Conservation (phyloP, 2,329 filamentous ascomycete species). For the Endoconidiophora laricicola region DNA sequence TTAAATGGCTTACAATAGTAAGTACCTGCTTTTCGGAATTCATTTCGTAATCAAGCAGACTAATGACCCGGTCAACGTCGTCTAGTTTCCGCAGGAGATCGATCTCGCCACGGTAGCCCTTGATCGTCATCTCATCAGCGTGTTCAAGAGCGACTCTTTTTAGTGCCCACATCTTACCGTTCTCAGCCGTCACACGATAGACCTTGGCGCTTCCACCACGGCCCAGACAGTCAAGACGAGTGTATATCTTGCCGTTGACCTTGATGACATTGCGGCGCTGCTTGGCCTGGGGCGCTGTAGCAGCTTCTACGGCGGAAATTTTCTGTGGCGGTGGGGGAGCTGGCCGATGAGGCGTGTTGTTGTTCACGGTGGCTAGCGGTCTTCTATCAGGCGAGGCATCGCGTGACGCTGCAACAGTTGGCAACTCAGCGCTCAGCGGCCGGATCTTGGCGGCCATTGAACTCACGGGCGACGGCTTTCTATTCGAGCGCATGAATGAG, state of each 20-base stretch:
- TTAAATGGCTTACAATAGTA: slow-evolving; percentile 48
- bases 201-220: slow-evolving; percentile 88
- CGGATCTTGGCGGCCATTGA: slow-evolving; percentile 5
- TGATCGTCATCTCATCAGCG: slow-evolving; percentile 67
- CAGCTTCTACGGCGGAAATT: slow-evolving; percentile 78
- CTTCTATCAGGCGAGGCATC: slow-evolving; percentile 38
- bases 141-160: slow-evolving; percentile 87
- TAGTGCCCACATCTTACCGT: slow-evolving; percentile 84
- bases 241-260: slow-evolving; percentile 84
- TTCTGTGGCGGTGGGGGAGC: slow-evolving; percentile 78
- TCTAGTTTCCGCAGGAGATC: slow-evolving; percentile 70
- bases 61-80: slow-evolving; percentile 77
- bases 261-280: slow-evolving; percentile 71
- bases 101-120: slow-evolving; percentile 89
- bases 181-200: slow-evolving; percentile 92
- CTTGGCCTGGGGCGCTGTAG: slow-evolving; percentile 32
- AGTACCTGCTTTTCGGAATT: slow-evolving; percentile 83
- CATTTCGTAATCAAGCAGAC: slow-evolving; percentile 80
- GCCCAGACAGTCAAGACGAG: slow-evolving; percentile 76
- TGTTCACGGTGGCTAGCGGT: slow-evolving; percentile 34
- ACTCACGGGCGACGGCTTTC: slow-evolving; percentile 6
- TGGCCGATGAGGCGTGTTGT: slow-evolving; percentile 59
- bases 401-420: slow-evolving; percentile 2
- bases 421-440: slow-evolving; percentile 1
- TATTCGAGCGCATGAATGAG: slow-evolving; percentile 38